Percentiles rank a stretch among this genome's conserved stretches.
Evolutionary conservation across 768 basidiomycete species (phyloP).

Genomic region (Glaciozyma martinii): DNA sequence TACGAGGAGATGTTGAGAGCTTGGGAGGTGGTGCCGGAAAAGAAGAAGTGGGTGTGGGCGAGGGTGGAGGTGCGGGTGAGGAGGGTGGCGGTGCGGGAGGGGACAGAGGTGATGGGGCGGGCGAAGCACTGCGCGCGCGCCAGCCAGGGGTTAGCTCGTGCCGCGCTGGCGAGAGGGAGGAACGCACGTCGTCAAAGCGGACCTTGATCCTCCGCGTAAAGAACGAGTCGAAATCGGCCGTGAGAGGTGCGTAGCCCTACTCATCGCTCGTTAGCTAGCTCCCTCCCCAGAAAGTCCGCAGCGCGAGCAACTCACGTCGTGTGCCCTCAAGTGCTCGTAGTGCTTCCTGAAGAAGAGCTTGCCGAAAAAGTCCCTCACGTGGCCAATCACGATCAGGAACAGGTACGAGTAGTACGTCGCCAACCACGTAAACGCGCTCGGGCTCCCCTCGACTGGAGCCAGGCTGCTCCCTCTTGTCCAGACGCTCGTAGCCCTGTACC

Average conservation of each 20-base stretch:
- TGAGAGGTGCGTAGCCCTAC: too few species aligned
- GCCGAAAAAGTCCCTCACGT: slow-evolving; percentile 87
- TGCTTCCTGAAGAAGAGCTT: too few species aligned
- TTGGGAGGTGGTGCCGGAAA: slow-evolving; percentile 66
- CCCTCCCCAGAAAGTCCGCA: too few species aligned
- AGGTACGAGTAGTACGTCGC: too few species aligned
- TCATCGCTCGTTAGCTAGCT: too few species aligned
- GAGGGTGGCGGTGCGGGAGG: slow-evolving; percentile 72
- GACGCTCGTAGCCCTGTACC: too few species aligned
- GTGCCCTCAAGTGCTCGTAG: too few species aligned
- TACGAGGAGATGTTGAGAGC: slow-evolving; percentile 93
- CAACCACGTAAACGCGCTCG: too few species aligned
- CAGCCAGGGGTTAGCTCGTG: slow-evolving; percentile 88
- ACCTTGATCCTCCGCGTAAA: slow-evolving; percentile 74
- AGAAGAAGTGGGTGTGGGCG: slow-evolving; percentile 34
- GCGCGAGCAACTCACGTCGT: too few species aligned
- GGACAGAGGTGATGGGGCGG: slow-evolving; percentile 83
- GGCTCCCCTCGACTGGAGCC: too few species aligned
- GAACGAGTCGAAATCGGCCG: slow-evolving; percentile 46
- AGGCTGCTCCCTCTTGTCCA: too few species aligned
- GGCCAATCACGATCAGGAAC: slow-evolving; percentile 80
- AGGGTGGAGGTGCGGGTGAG: too few species aligned
- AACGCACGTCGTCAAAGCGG: slow-evolving; percentile 47
- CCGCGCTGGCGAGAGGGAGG: slow-evolving; percentile 96
- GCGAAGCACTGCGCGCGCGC: slow-evolving; percentile 88